These are phyloP conservation scores for Solanum corneliomulleri DNA, from an alignment of 257 asterid genomes.

Conservation along the genomic window DNA sequence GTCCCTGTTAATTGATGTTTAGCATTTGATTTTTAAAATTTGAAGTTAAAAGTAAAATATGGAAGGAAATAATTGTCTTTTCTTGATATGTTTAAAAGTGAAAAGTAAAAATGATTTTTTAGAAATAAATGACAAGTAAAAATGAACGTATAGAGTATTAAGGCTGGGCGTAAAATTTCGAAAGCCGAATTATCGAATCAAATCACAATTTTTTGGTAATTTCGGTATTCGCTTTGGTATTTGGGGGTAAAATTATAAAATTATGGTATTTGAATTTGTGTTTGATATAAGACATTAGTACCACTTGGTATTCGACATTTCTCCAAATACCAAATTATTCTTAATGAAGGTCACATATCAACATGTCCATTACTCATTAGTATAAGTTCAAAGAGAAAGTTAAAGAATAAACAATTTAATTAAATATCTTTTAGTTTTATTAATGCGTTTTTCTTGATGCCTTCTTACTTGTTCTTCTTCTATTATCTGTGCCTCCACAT, in stretches of 20 bases:
- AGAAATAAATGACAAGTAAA: neutral
- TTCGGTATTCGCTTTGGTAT: neutral
- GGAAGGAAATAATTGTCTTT: no score
- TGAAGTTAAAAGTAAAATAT: no score
- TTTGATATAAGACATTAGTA: neutral
- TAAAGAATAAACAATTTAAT: neutral
- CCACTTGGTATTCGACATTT: neutral
- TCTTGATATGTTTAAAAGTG: no score
- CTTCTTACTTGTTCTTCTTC: neutral
- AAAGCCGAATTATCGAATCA: no score
- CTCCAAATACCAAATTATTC: no score
- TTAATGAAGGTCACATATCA: neutral
- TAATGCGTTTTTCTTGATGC: neutral
- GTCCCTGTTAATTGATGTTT: neutral
- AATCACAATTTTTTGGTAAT: neutral
- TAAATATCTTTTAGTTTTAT: no score
- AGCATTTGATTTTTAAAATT: neutral
- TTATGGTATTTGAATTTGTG: neutral
- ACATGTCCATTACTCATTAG: neutral
- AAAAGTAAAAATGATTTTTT: neutral
- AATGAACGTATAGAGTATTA: neutral
- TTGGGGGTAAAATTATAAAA: neutral
- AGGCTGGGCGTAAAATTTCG: neutral
- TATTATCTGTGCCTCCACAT: neutral
- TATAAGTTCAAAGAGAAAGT: neutral